Evolutionary conservation across 2,329 filamentous ascomycete species (phyloP), one percentile per base, ranked within the genome.

Genomic region (Hypocreales sp.): DNA sequence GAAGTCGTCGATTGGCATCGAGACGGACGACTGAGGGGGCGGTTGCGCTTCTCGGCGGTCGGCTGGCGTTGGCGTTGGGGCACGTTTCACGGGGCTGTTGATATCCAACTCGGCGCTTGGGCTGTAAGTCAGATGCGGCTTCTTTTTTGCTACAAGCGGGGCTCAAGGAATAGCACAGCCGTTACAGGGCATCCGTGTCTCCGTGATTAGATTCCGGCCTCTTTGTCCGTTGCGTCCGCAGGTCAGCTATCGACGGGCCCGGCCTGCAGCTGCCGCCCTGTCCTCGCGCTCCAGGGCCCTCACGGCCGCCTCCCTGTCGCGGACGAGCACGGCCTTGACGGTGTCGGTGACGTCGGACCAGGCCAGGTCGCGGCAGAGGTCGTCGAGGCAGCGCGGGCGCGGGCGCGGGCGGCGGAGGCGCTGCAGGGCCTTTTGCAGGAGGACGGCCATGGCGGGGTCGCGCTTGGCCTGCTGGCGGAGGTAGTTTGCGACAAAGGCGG

Each of bases 1-100:
- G 41, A 55, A 55, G 37, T 51, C 51, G 15, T 59, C 55, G 8
- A 56, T 60, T 16, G 54, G 53, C 26, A 51, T 55, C 15, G 52
- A 56, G 29, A 41, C 41, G 15, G 52, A 56, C 26, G 50, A 53
- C 27, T 52, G 40, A 27, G n/a, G n/a, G n/a, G n/a, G n/a, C n/a
- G n/a, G n/a, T n/a, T n/a, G n/a, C n/a, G n/a, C n/a, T n/a, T n/a
- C n/a, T n/a, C n/a, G n/a, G n/a, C n/a, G n/a, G n/a, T n/a, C n/a
- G n/a, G n/a, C n/a, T n/a, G n/a, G n/a, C n/a, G n/a, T n/a, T n/a
- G n/a, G n/a, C n/a, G n/a, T n/a, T n/a, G n/a, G n/a, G n/a, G n/a
- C n/a, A n/a, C n/a, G n/a, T n/a, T n/a, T n/a, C n/a, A n/a, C n/a
- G n/a, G n/a, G n/a, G n/a, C n/a, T n/a, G n/a, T n/a, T n/a, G n/a